Conservation (phyloP, 768 basidiomycete species). For the Chiua virens region DNA sequence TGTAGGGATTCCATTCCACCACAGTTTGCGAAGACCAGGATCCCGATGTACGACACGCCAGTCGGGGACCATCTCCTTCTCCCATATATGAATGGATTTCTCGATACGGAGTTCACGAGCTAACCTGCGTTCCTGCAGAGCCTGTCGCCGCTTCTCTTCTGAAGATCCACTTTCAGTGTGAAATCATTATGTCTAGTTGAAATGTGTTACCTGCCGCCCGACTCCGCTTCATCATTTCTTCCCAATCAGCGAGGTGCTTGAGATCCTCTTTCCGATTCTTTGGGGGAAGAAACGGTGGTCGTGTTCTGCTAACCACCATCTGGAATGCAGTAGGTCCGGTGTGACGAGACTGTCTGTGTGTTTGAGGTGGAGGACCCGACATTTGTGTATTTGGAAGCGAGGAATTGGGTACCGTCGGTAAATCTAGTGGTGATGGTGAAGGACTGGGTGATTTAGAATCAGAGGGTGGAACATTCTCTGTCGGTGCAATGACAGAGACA, state of each 20-base stretch:
- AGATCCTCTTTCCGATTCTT: slow-evolving; percentile 74
- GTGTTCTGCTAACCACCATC: slow-evolving; percentile 78
- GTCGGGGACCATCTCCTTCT: slow-evolving; percentile 76
- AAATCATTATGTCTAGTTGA: neutral
- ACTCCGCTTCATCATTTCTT: slow-evolving; percentile 84
- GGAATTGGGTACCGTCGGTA: slow-evolving; percentile 28
- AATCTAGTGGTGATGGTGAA: slow-evolving; percentile 16
- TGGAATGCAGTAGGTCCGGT: slow-evolving; percentile 71
- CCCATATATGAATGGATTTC: slow-evolving; percentile 72
- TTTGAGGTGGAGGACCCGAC: slow-evolving; percentile 15
- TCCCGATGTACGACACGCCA: slow-evolving; percentile 76
- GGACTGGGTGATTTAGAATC: neutral
- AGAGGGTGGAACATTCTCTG: neutral
- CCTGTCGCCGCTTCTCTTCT: slow-evolving; percentile 74
- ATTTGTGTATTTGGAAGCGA: slow-evolving; percentile 26
- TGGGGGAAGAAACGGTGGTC: slow-evolving; percentile 84
- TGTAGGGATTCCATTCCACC: slow-evolving; percentile 89
- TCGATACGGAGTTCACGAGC: slow-evolving; percentile 68
- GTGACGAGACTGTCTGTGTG: slow-evolving; percentile 51
- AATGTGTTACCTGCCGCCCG: slow-evolving; percentile 58
- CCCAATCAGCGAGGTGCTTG: slow-evolving; percentile 85
- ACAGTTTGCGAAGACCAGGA: slow-evolving; percentile 63
- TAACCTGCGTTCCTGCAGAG: slow-evolving; percentile 59
- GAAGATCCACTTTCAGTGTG: slow-evolving; percentile 1
- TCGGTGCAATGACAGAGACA: slow-evolving; percentile 19